phyloP scores from a whole-genome alignment of 441 rosid genomes.

The Dalechampia spathulata region DNA sequence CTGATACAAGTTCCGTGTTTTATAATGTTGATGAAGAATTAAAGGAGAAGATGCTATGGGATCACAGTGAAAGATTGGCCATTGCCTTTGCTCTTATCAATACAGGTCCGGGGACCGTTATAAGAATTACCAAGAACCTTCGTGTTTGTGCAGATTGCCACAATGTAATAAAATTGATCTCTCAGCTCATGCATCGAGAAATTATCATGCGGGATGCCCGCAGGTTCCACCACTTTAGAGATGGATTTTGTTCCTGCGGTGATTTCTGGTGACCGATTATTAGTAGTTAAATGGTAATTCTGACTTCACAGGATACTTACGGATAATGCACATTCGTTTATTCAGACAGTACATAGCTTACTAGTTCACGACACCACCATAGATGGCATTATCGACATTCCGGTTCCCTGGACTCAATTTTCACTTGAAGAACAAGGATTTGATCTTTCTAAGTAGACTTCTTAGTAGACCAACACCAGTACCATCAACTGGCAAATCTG shows the following conservation, averaged over 20 bases:
- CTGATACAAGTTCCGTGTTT: slow-evolving; percentile 18
- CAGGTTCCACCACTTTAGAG: slow-evolving; percentile 21
- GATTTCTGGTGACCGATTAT: slow-evolving; percentile 11
- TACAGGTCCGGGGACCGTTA: slow-evolving; percentile 16
- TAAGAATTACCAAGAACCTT: slow-evolving; percentile 24
- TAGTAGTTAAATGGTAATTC: not conserved
- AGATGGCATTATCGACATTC: not conserved
- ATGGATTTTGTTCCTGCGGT: slow-evolving; percentile 20
- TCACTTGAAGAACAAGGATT: slow-evolving; percentile 31
- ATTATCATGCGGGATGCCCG: slow-evolving; percentile 18
- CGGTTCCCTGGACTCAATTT: not conserved
- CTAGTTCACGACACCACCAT: not conserved
- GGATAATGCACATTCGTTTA: slow-evolving; percentile 2
- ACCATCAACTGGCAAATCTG: slow-evolving; percentile 50
- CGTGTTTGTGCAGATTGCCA: slow-evolving; percentile 22
- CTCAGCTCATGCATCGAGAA: slow-evolving; percentile 16
- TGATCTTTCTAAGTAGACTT: slow-evolving; percentile 26
- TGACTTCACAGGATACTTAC: not conserved
- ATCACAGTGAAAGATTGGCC: slow-evolving; percentile 23
- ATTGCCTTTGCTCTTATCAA: slow-evolving; percentile 21
- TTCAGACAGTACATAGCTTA: slow-evolving; percentile 1
- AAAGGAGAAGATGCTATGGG: slow-evolving; percentile 19
- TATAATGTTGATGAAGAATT: slow-evolving; percentile 19
- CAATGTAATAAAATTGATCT: slow-evolving; percentile 12
- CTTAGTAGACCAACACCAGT: slow-evolving; percentile 35